Percentiles rank a stretch among this genome's conserved stretches.
Evolutionary conservation across 352 stramenopile genomes (phyloP).

Genomic region (Phytophthora lateralis): DNA sequence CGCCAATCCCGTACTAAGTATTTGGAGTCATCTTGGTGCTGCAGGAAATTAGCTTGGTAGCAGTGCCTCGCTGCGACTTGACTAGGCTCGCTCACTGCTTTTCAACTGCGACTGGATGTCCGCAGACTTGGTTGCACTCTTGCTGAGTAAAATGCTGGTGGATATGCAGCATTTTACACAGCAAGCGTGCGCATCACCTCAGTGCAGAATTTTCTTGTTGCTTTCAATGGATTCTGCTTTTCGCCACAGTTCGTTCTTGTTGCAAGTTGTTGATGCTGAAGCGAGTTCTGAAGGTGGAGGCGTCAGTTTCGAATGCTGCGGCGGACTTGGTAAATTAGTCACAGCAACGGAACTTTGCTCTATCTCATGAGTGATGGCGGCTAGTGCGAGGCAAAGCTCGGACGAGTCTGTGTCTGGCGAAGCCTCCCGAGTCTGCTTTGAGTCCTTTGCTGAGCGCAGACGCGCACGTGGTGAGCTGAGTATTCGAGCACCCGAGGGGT

Average conservation of each 20-base stretch:
- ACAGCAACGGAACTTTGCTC: background rate
- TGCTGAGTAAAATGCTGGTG: background rate
- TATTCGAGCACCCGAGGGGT: conserved; percentile 35
- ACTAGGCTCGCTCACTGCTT: background rate
- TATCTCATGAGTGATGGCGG: conserved; percentile 1
- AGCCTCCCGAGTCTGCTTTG: conserved; percentile 24
- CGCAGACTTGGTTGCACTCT: background rate
- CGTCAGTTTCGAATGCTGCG: background rate
- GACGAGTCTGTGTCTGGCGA: background rate
- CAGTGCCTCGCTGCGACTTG: background rate
- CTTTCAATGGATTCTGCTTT: background rate
- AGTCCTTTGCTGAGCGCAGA: conserved; percentile 22
- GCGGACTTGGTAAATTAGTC: background rate
- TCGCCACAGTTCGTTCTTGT: background rate
- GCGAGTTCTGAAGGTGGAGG: background rate
- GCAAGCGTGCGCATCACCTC: background rate
- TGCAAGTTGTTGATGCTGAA: background rate
- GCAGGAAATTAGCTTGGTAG: background rate
- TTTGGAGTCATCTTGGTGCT: no score
- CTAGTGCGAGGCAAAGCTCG: background rate
- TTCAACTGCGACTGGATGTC: background rate
- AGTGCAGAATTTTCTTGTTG: background rate
- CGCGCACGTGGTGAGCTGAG: conserved; percentile 27
- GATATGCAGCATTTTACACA: no score
- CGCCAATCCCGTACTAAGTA: no score